Evolutionary conservation across 768 basidiomycete genomes (phyloP), one percentile per base, ranked within the genome.

Genomic region (Rhizopogon sp.): DNA sequence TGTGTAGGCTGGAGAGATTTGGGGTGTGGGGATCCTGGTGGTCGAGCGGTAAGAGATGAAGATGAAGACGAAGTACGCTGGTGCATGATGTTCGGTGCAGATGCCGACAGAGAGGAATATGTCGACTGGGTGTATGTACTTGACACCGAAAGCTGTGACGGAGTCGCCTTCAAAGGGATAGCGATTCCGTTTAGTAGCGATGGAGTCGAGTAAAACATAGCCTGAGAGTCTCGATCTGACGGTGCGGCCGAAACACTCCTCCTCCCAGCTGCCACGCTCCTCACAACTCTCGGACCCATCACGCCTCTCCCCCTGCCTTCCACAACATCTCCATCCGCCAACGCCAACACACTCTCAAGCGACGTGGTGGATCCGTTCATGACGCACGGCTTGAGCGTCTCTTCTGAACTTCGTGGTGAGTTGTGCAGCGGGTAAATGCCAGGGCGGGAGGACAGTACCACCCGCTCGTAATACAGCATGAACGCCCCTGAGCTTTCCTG

Each of bases 401-500:
- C 85, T 72, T 85, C 83, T 51, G 84, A 85, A 58, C 77, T 79
- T 58, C 73, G 66, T 44, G 73, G 76, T 58, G 74, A 69, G 58
- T 53, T 67, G 58, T 63, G 53, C 58, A 65, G 61, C 35, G 71
- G 64, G 60, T 70, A 66, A 55, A 70, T 59, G 52, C 62, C 71
- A 65, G 67, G 65, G 60, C 59, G 67, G 58, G 71, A 65, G 31
- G 31, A 33, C 64, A 68, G 70, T 61, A 72, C 69, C 31, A 86
- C 75, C 43, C 84, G 80, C 75, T 99, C 96, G 63, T 98, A 99
- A 65, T 92, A 98, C 39, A 98, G 78, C 90, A 99, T 91, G 70
- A 98, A 96, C 16, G 76, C 79, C 58, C 83, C 90, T 17, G 80
- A 75, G 51, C 86, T 88, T 77, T 88, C 88, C 65, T 77, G 73